Conservation (phyloP, 495 filamentous ascomycete species). For the Neurospora tetrasperma region DNA sequence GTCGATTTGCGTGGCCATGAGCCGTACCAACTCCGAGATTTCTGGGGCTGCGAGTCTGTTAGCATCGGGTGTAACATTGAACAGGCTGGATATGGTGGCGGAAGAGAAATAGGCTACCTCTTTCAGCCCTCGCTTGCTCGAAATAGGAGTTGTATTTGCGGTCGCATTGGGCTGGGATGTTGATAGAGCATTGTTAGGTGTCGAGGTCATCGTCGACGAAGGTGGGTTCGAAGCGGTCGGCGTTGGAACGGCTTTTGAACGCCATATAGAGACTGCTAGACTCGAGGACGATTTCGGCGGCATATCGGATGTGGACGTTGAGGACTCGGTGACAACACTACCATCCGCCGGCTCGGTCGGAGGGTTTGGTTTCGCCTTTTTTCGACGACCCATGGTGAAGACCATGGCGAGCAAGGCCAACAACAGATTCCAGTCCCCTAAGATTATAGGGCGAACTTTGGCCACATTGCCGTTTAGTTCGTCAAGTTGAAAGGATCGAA, state of each 20-base stretch:
- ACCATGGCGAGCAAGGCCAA: neutral
- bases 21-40: constrained; percentile 52
- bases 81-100: neutral
- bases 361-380: constrained; percentile 52
- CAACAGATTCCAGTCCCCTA: neutral
- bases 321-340: constrained; percentile 23
- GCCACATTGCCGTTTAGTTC: neutral
- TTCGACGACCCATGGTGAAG: constrained; percentile 47
- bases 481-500: neutral
- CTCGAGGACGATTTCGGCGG: constrained; percentile 6
- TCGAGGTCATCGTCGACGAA: neutral
- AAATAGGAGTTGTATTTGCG: constrained; percentile 1
- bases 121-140: constrained; percentile 4
- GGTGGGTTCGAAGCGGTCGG: neutral
- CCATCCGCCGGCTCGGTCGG: constrained; percentile 23
- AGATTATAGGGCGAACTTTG: neutral
- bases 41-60: constrained; percentile 33
- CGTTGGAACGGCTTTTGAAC: neutral
- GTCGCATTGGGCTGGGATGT: constrained; percentile 2
- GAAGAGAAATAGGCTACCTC: constrained; percentile 11
- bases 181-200: constrained; percentile 2
- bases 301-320: constrained; percentile 8
- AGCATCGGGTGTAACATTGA: constrained; percentile 2
- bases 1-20: constrained; percentile 65
- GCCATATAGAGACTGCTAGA: neutral